A percentile compares a stretch with the other conserved stretches of the same genome.
phyloP scores from a whole-genome alignment of 768 basidiomycete genomes.

The Suillus luteus region DNA sequence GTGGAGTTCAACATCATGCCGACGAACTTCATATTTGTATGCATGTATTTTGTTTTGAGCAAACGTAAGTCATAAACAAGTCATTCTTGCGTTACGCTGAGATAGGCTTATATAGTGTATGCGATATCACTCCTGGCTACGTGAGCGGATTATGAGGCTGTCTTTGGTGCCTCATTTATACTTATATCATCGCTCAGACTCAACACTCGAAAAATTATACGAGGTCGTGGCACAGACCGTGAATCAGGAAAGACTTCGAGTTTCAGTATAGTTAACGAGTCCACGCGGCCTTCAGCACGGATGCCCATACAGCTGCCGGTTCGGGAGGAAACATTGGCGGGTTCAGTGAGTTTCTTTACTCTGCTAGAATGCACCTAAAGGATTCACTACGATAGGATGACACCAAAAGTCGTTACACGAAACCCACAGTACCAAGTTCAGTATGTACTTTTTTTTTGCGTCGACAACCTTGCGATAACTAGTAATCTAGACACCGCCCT shows the following conservation, averaged over 20 bases:
- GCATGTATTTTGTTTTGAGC: slow-evolving; percentile 63
- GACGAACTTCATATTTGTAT: slow-evolving; percentile 58
- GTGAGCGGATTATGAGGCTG: slow-evolving; percentile 36
- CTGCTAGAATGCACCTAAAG: neutral
- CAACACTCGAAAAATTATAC: slow-evolving; percentile 58
- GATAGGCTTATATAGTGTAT: slow-evolving; percentile 45
- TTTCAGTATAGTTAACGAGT: slow-evolving; percentile 29
- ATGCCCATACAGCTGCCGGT: slow-evolving; percentile 13
- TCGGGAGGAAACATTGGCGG: neutral
- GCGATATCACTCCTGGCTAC: slow-evolving; percentile 68
- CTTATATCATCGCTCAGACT: slow-evolving; percentile 41
- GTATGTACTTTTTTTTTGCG: neutral
- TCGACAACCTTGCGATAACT: neutral
- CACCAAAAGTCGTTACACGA: neutral
- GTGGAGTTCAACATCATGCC: slow-evolving; percentile 57
- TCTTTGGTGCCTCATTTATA: slow-evolving; percentile 7
- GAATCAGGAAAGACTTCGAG: slow-evolving; percentile 27
- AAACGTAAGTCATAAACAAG: slow-evolving; percentile 50
- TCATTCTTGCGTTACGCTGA: slow-evolving; percentile 3
- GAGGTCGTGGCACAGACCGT: slow-evolving; percentile 57
- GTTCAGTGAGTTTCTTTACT: neutral
- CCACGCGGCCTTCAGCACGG: slow-evolving; percentile 1
- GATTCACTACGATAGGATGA: neutral
- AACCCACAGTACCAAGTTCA: too few relatives aligned
- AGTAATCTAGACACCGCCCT: neutral